These are phyloP conservation scores for Yamadazyma tumulicola DNA, from an alignment of 805 yeast genomes.

Conservation along the genomic window DNA sequence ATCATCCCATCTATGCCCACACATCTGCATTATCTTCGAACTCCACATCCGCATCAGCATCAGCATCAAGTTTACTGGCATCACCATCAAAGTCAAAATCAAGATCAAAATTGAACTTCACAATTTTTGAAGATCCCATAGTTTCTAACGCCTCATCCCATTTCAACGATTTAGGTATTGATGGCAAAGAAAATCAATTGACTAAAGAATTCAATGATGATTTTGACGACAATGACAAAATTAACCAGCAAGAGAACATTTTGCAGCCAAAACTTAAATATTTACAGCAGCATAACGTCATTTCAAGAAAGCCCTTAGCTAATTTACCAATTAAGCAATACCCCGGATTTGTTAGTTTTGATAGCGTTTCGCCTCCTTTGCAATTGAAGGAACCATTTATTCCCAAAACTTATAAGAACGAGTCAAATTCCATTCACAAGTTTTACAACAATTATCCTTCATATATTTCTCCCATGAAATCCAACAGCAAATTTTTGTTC, in stretches of 20 bases:
- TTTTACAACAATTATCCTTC: conserved; percentile 11
- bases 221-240: not conserved
- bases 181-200: conserved; percentile 11
- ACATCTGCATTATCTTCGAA: conserved; percentile 2
- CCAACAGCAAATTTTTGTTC: conserved; percentile 12
- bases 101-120: not conserved
- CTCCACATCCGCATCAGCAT: conserved; percentile 3
- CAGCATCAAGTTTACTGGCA: conserved; percentile 1
- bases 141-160: not conserved
- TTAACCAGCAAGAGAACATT: conserved; percentile 39
- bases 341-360: conserved; percentile 6
- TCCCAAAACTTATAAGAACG: conserved; percentile 13
- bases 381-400: conserved; percentile 10
- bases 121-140: conserved; percentile 7
- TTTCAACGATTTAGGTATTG: conserved; percentile 13
- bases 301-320: conserved; percentile 10
- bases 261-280: conserved; percentile 14
- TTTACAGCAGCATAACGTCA: conserved; percentile 7
- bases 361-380: not conserved
- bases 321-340: conserved; percentile 11
- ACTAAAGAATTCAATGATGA: not conserved
- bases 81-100: not conserved
- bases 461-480: conserved; percentile 14
- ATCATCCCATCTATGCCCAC: conserved; percentile 4
- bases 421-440: conserved; percentile 14